Evolutionary conservation across 2,329 filamentous ascomycete genomes (phyloP).

Genomic region (Hypoxylon sp.): DNA sequence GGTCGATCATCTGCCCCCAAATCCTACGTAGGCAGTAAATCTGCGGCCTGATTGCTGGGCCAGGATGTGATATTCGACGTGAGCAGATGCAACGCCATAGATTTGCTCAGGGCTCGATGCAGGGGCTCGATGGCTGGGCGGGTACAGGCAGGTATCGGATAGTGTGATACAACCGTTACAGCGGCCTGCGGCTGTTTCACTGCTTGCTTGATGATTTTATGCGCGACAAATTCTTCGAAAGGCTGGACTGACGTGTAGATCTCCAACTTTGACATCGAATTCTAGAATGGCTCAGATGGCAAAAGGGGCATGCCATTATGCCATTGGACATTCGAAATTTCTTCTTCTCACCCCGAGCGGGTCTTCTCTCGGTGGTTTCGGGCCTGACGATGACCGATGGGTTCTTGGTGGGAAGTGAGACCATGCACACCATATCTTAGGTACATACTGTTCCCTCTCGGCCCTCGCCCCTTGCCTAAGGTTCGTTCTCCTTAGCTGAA

Average conservation of each 20-base stretch:
- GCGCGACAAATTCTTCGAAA: slow-evolving; percentile 20
- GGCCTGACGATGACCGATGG: background rate
- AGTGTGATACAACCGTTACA: slow-evolving; percentile 39
- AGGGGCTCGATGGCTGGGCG: slow-evolving; percentile 22
- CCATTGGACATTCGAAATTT: slow-evolving; percentile 15
- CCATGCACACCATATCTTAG: background rate
- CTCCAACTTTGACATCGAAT: slow-evolving; percentile 18
- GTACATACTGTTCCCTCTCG: background rate
- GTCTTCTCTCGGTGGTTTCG: slow-evolving; percentile 10
- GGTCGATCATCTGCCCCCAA: slow-evolving; percentile 17
- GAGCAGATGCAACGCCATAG: slow-evolving; percentile 21
- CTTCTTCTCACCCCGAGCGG: slow-evolving; percentile 3
- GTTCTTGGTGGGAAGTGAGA: background rate
- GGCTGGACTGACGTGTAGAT: slow-evolving; percentile 5
- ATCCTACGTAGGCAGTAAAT: too few species aligned
- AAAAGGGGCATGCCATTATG: slow-evolving; percentile 13
- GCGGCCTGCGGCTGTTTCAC: slow-evolving; percentile 33
- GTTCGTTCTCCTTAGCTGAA: slow-evolving; percentile 9
- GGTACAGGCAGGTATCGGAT: slow-evolving; percentile 27
- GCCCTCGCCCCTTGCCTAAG: background rate
- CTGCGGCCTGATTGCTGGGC: slow-evolving; percentile 6
- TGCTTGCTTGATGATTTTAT: slow-evolving; percentile 24
- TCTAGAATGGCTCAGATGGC: background rate
- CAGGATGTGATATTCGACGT: slow-evolving; percentile 22
- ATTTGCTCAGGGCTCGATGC: slow-evolving; percentile 26